These are phyloP conservation scores for peach (Prunus persica) DNA, from an alignment of 306 rosid species.

Conservation along the genomic window DNA sequence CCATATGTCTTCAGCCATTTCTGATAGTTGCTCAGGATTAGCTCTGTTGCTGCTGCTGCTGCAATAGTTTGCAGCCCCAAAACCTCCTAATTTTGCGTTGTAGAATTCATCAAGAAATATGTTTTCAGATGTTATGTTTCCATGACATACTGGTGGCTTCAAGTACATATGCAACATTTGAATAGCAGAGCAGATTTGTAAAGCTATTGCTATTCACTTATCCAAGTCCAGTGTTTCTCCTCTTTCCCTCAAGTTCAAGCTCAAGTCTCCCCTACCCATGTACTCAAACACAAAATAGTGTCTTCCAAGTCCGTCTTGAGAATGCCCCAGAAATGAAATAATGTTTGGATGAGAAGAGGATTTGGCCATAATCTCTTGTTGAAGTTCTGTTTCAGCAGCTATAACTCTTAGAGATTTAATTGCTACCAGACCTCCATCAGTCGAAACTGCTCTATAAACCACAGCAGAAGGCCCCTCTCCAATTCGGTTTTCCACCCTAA, in stretches of 20 bases:
- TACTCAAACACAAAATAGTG: not conserved
- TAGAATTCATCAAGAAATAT: not conserved
- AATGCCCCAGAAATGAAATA: not conserved
- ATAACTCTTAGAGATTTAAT: not conserved
- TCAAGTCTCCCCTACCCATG: not conserved
- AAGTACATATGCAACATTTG: constrained; percentile 12
- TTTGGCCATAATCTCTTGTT: constrained; percentile 1
- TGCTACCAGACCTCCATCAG: not conserved
- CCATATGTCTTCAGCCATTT: constrained; percentile 9
- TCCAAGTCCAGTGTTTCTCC: constrained; percentile 3
- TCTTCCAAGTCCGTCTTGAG: not conserved
- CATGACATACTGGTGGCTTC: not conserved
- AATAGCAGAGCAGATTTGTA: not conserved
- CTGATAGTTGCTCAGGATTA: not conserved
- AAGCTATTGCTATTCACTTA: constrained; percentile 1
- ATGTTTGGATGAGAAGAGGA: constrained; percentile 9
- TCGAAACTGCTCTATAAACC: not conserved
- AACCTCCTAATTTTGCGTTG: constrained; percentile 4
- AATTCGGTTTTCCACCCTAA: not conserved
- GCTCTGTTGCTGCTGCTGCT: constrained; percentile 4
- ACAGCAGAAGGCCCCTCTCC: constrained; percentile 4
- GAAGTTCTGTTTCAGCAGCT: not conserved
- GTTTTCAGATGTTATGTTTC: not conserved
- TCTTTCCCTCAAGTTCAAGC: constrained; percentile 8
- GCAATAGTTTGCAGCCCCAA: constrained; percentile 10